Percentiles rank a stretch among this genome's conserved stretches.
phyloP scores from a whole-genome alignment of 2,329 filamentous ascomycete genomes.

The Paramyrothecium roridum region DNA sequence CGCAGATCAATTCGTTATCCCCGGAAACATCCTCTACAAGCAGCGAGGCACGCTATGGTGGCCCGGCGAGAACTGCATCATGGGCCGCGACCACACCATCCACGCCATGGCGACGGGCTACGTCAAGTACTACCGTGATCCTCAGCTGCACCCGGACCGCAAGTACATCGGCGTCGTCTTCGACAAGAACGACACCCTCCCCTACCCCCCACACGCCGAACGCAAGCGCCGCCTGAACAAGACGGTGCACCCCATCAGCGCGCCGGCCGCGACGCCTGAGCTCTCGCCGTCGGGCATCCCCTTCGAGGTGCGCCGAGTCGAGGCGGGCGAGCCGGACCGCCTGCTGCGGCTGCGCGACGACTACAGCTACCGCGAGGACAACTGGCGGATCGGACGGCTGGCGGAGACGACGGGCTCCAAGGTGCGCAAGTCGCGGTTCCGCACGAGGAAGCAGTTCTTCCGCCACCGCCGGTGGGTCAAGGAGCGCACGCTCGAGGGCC shows the following conservation, averaged over 20 bases:
- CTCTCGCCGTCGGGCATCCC: conserved; percentile 50
- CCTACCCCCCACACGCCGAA: conserved; percentile 70
- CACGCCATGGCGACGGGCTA: conserved; percentile 82
- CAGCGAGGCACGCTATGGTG: conserved; percentile 94
- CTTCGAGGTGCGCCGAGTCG: conserved; percentile 38
- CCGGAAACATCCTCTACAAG: conserved; percentile 97
- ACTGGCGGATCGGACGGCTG: conserved; percentile 55
- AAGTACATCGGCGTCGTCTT: conserved; percentile 96
- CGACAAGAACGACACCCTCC: conserved; percentile 75
- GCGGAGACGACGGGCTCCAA: conserved; percentile 42
- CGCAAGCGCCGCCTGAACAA: conserved; percentile 75
- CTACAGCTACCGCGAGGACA: conserved; percentile 60
- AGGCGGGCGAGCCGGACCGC: conserved; percentile 39
- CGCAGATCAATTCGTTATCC: conserved; percentile 84
- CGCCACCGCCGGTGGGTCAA: conserved; percentile 39
- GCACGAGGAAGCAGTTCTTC: conserved; percentile 48
- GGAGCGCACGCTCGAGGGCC: conserved; percentile 37
- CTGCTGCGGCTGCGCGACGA: conserved; percentile 48
- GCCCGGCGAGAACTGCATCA: conserved; percentile 90
- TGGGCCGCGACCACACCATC: conserved; percentile 96
- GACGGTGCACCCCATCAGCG: conserved; percentile 49
- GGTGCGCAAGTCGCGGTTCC: conserved; percentile 45
- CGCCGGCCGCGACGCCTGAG: conserved; percentile 29
- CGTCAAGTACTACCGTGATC: conserved; percentile 96
- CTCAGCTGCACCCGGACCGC: conserved; percentile 73